Evolutionary conservation across 1,139 yeast species (phyloP).

Genomic region (Arxiozyma slooffiae): DNA sequence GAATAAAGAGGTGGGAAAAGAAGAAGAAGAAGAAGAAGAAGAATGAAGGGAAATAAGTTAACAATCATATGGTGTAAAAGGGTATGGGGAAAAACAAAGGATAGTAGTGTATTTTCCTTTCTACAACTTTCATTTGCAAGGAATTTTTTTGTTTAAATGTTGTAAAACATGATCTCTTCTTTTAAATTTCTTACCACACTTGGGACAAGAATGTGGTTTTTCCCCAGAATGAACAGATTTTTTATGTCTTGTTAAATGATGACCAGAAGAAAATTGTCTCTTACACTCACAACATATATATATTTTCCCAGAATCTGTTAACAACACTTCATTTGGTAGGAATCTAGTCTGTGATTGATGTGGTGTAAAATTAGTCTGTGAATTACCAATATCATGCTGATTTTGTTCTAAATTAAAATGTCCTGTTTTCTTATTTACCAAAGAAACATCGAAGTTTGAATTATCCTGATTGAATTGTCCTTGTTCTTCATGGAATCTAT

Average conservation of each 20-base stretch:
- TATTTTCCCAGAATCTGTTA: slow-evolving; percentile 21
- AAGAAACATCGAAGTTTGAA: no score
- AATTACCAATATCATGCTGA: not conserved
- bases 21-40: not conserved
- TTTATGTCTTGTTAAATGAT: slow-evolving; percentile 28
- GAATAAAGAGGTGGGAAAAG: no score
- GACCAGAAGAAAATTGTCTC: slow-evolving; percentile 26
- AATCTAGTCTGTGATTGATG: slow-evolving; percentile 9
- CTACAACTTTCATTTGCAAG: slow-evolving; percentile 6
- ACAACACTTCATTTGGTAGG: slow-evolving; percentile 24
- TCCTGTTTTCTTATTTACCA: not conserved
- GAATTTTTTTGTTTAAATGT: slow-evolving; percentile 27
- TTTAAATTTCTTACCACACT: slow-evolving; percentile 27
- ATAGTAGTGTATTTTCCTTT: no score
- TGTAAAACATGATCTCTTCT: slow-evolving; percentile 30
- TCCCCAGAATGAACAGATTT: slow-evolving; percentile 29
- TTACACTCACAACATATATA: slow-evolving; percentile 25
- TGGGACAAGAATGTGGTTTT: slow-evolving; percentile 28
- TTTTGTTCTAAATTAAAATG: not conserved
- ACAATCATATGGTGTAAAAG: no score
- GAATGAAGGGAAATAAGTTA: not conserved
- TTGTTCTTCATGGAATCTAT: slow-evolving; percentile 1
- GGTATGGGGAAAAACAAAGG: no score
- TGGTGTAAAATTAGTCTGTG: not conserved
- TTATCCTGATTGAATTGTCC: not conserved